Conservation (phyloP, 2,329 filamentous ascomycete species). For the Cylindrodendrum hubeiense region DNA sequence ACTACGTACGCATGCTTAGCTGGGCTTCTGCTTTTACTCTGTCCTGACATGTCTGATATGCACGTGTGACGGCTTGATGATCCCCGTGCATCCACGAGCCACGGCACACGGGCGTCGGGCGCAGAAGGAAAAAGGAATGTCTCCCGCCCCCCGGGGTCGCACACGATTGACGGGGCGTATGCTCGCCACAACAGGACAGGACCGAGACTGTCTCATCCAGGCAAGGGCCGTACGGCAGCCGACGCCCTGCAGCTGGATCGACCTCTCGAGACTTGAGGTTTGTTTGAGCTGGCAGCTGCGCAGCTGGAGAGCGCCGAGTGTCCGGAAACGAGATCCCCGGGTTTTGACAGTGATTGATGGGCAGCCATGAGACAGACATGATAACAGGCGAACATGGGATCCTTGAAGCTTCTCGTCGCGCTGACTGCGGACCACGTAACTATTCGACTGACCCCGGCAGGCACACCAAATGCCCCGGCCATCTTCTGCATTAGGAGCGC, state of each 20-base stretch:
- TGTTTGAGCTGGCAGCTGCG: neutral
- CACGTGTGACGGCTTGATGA: neutral
- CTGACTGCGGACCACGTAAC: neutral
- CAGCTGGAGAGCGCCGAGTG: neutral
- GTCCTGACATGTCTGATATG: neutral
- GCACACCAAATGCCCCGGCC: neutral
- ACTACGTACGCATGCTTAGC: neutral
- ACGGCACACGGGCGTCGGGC: neutral
- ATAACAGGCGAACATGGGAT: no score
- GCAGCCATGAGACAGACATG: neutral
- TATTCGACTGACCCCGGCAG: neutral
- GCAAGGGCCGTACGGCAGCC: neutral
- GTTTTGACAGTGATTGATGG: neutral
- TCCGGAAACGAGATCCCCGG: neutral
- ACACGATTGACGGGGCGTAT: neutral
- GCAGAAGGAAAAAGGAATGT: neutral
- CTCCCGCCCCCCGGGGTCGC: neutral
- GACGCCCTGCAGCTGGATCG: slow-evolving; percentile 1
- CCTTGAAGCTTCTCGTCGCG: neutral
- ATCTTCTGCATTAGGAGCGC: neutral
- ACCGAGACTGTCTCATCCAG: neutral
- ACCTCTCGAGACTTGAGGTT: neutral
- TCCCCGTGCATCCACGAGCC: no score
- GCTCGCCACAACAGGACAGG: no score
- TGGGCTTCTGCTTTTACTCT: neutral